Evolutionary conservation across 805 yeast genomes (phyloP).

Genomic region (Wilhelminamyces savonicus): DNA sequence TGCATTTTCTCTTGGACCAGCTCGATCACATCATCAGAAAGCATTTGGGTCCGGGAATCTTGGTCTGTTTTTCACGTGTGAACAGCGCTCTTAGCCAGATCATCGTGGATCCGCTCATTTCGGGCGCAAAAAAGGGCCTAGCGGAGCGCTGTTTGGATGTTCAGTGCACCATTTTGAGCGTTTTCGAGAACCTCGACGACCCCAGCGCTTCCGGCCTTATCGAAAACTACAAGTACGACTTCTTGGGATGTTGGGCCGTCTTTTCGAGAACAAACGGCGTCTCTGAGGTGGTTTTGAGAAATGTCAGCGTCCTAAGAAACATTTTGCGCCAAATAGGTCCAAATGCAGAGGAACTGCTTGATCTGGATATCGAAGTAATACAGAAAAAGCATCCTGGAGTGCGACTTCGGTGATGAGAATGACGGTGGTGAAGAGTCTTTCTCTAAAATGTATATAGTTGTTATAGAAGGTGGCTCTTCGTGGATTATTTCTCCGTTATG

Average conservation of each 20-base stretch:
- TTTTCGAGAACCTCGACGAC: slow-evolving; percentile 8
- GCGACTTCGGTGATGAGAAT: too few species aligned
- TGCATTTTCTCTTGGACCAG: slow-evolving; percentile 12
- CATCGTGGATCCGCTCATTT: slow-evolving; percentile 19
- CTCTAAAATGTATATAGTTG: too few species aligned
- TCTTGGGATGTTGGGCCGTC: slow-evolving; percentile 31
- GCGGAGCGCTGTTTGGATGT: slow-evolving; percentile 10
- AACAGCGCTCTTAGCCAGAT: slow-evolving; percentile 24
- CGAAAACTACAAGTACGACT: slow-evolving; percentile 24
- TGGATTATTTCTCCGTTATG: too few species aligned
- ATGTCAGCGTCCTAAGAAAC: too few species aligned
- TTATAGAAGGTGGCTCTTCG: too few species aligned
- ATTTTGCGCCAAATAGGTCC: too few species aligned
- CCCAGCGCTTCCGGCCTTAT: slow-evolving; percentile 12
- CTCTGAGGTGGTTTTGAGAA: too few species aligned
- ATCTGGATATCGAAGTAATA: too few species aligned
- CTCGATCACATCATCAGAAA: slow-evolving; percentile 2
- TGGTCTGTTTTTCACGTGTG: slow-evolving; percentile 22
- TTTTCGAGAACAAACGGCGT: too few species aligned
- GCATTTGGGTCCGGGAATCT: slow-evolving; percentile 8
- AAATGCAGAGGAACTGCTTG: too few species aligned
- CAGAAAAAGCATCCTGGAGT: too few species aligned
- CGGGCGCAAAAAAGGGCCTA: slow-evolving; percentile 15
- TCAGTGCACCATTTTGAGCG: slow-evolving; percentile 13
- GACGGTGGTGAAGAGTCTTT: too few species aligned